A percentile compares a stretch with the other conserved stretches of the same genome.
phyloP scores from a whole-genome alignment of 192 early-diverging fungal species.

The Diversispora epigaea region DNA sequence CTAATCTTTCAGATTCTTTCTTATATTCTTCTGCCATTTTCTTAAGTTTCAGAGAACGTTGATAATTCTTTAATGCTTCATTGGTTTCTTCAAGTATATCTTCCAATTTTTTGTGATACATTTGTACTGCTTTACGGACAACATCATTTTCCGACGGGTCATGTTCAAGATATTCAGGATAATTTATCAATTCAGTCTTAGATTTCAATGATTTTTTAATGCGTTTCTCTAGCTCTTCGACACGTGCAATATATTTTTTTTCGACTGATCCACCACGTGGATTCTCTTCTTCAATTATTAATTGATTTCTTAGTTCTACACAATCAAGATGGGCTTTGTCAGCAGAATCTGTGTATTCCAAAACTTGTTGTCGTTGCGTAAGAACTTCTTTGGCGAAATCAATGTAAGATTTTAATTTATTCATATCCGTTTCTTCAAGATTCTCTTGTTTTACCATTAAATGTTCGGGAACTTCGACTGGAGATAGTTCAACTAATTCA shows the following conservation, averaged over 20 bases:
- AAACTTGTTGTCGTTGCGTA: conserved; percentile 37
- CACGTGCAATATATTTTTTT: conserved; percentile 26
- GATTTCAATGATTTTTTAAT: conserved; percentile 6
- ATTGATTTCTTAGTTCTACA: conserved; percentile 1
- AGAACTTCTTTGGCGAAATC: conserved; percentile 42
- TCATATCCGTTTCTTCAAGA: conserved; percentile 39
- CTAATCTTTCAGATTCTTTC: conserved; percentile 27
- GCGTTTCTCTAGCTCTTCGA: conserved; percentile 3
- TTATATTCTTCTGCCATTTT: conserved; percentile 28
- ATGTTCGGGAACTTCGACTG: conserved; percentile 37
- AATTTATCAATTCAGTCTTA: neutral
- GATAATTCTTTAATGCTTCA: conserved; percentile 29
- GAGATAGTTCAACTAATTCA: conserved; percentile 43
- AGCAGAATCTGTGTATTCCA: conserved; percentile 30
- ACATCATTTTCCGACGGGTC: conserved; percentile 18
- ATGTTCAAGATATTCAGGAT: conserved; percentile 23
- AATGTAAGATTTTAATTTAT: conserved; percentile 34
- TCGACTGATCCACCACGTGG: conserved; percentile 28
- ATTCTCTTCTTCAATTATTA: conserved; percentile 27
- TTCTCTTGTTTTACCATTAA: conserved; percentile 38
- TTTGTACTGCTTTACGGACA: neutral
- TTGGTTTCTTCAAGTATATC: neutral
- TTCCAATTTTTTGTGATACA: conserved; percentile 11
- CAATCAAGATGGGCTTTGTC: neutral
- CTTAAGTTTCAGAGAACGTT: conserved; percentile 10